These are phyloP conservation scores for Excoecaria cochinchinensis DNA, from an alignment of 345 rosid genomes.

Conservation along the genomic window DNA sequence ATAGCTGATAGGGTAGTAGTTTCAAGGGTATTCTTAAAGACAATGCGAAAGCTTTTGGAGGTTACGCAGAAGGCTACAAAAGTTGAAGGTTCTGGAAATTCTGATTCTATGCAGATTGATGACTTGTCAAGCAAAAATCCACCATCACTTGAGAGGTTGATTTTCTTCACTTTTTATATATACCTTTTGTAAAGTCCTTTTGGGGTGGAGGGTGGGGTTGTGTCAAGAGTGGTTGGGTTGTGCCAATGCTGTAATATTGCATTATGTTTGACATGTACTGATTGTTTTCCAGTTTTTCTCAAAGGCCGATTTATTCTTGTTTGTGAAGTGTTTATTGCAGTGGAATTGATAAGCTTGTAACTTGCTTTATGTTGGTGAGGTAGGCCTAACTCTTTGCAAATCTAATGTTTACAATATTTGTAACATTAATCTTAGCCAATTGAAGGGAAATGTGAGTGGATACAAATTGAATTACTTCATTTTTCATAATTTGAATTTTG, in stretches of 20 bases:
- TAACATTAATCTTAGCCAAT: too few relatives aligned
- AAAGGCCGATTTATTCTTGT: not conserved
- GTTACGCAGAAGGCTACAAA: slow-evolving; percentile 58
- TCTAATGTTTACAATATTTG: too few relatives aligned
- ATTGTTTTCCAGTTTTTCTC: not conserved
- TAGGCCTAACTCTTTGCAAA: too few relatives aligned
- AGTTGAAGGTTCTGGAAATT: slow-evolving; percentile 41
- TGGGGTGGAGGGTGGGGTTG: not conserved
- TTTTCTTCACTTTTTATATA: not conserved
- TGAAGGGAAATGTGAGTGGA: too few relatives aligned
- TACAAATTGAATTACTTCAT: too few relatives aligned
- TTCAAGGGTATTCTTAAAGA: slow-evolving; percentile 47
- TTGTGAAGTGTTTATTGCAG: not conserved
- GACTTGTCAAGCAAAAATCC: slow-evolving; percentile 43
- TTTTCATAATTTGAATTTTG: too few relatives aligned
- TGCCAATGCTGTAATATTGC: not conserved
- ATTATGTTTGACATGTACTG: not conserved
- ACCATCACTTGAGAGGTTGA: slow-evolving; percentile 52
- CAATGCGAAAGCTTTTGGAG: slow-evolving; percentile 69
- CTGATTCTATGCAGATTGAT: slow-evolving; percentile 53
- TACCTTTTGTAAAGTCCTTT: not conserved
- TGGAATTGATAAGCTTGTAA: not conserved
- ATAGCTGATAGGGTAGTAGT: slow-evolving; percentile 67
- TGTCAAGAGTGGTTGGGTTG: not conserved
- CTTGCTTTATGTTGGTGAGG: not conserved